Evolutionary conservation across 441 rosid genomes (phyloP), one percentile per base, ranked within the genome.

Genomic region (Capsella rubella): DNA sequence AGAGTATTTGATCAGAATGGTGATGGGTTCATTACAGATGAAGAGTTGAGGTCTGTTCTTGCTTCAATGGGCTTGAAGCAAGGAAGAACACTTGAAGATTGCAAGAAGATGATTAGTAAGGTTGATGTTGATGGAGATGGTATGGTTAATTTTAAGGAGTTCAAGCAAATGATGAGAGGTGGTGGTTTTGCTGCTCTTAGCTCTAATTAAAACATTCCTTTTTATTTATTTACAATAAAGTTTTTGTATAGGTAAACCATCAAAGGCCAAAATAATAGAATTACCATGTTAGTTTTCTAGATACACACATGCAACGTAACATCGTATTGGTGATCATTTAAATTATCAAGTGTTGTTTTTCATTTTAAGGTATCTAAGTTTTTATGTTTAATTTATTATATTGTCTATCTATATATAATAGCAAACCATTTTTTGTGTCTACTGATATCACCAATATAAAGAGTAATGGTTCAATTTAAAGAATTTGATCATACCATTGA

Each of bases 81-180:
- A 79, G 93, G 95, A 31, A 73, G 88, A 70, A 85, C 86, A 12
- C 34, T 56, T 11, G 93, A 90, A 74, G 93, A 90, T 54, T 90
- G 93, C 72, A 83, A 75, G 86, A 78, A 54, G 68, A 90, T 90
- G 87, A 90, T 90, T n/a, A 82, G 45, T 70, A 87, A 82, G 78
- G 95, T 90, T 28, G 95, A 90, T 49, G 87, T 72, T 16, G 95
- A 90, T 69, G 95, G 95, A 12, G 92, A 90, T 74, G 95, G 93
- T 18, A 83, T 76, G 91, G 91, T 90, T 42, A 79, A 85, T 81
- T 88, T 77, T 49, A 80, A 72, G 49, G 95, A 90, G 86, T 90
- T 89, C 46, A 77, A 75, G 85, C 84, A 84, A 68, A 90, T 90
- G 93, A 90, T 90, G 95, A 86, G 86, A 50, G 83, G 85, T 6